phyloP scores from a whole-genome alignment of 179 eudicot genomes.

The Sideroxylon spinosum region DNA sequence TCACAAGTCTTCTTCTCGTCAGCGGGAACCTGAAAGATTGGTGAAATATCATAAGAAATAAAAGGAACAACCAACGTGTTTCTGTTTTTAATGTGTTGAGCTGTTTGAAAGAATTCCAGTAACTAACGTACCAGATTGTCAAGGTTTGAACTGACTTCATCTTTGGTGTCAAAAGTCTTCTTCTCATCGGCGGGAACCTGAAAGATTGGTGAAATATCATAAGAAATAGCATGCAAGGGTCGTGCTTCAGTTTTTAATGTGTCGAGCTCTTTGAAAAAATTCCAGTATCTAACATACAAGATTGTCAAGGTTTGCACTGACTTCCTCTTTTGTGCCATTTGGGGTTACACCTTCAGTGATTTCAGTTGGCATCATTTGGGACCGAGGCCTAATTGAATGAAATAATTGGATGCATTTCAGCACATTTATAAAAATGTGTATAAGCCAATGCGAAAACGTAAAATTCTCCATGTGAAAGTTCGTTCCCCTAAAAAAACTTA shows the following conservation, averaged over 20 bases:
- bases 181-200: constrained; percentile 25
- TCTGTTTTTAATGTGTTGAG: background rate
- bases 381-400: constrained; percentile 14
- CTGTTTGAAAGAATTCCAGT: background rate
- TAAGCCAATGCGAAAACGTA: background rate
- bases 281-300: constrained; percentile 8
- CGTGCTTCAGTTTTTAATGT: background rate
- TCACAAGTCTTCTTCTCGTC: constrained; percentile 19
- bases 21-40: constrained; percentile 23
- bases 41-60: background rate
- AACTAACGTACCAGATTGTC: constrained; percentile 12
- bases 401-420: background rate
- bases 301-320: background rate
- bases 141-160: constrained; percentile 12
- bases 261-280: background rate
- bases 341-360: constrained; percentile 25
- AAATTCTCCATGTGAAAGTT: background rate
- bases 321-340: constrained; percentile 19
- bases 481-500: background rate
- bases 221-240: background rate
- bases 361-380: constrained; percentile 16
- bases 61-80: background rate
- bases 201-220: background rate
- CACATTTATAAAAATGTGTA: background rate
- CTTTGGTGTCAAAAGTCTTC: constrained; percentile 20